Conservation (phyloP, 768 basidiomycete species). For the Lactarius vividus region DNA sequence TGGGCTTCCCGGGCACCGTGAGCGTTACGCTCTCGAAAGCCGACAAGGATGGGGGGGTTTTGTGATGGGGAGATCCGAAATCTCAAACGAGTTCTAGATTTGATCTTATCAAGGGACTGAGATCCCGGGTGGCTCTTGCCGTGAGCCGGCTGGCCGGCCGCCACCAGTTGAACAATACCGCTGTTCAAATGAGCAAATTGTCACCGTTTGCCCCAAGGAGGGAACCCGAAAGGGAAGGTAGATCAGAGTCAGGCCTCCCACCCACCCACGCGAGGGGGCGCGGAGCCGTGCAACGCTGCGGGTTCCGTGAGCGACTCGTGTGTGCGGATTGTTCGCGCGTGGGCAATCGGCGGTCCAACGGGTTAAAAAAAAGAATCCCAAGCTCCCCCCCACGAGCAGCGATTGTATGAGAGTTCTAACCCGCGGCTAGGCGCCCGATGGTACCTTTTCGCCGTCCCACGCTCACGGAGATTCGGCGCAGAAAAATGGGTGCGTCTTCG, state of each 20-base stretch:
- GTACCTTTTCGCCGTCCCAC: constrained; percentile 15
- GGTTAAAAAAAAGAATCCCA: not conserved
- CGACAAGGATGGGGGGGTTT: not conserved
- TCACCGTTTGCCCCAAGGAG: not conserved
- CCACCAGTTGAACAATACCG: not conserved
- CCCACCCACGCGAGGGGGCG: not conserved
- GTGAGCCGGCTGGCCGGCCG: constrained; percentile 8
- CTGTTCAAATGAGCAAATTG: not conserved
- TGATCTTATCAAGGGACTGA: constrained; percentile 20
- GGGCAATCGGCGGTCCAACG: constrained; percentile 7
- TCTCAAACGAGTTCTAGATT: constrained; percentile 18
- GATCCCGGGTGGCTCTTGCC: not conserved
- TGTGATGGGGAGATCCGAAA: constrained; percentile 7
- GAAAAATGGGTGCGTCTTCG: constrained; percentile 7
- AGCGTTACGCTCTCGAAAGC: not conserved
- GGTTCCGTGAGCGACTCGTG: constrained; percentile 16
- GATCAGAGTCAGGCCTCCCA: not conserved
- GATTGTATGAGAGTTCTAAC: not conserved
- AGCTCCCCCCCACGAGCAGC: not conserved
- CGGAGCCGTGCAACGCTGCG: not conserved
- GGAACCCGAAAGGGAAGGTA: not conserved
- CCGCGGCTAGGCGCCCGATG: constrained; percentile 7
- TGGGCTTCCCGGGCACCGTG: not conserved
- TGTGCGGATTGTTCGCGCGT: not conserved
- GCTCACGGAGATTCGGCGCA: constrained; percentile 21